These are phyloP conservation scores for Monosporascus sp. DNA, from an alignment of 2,329 filamentous ascomycete genomes.

Conservation along the genomic window DNA sequence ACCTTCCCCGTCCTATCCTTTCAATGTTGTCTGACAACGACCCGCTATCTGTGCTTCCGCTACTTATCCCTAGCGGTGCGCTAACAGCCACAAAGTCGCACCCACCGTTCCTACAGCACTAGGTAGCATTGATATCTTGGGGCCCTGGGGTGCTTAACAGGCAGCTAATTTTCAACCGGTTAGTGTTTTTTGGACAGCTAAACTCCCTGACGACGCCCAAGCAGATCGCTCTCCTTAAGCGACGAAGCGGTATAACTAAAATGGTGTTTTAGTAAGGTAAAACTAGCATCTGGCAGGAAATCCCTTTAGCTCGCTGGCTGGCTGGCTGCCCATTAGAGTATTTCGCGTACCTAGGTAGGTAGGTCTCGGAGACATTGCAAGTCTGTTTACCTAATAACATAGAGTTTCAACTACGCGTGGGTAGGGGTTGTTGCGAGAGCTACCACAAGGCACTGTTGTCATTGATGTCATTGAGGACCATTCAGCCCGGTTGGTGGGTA, in stretches of 20 bases:
- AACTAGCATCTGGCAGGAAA: too few species aligned
- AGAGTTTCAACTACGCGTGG: not conserved
- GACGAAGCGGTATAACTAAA: too few species aligned
- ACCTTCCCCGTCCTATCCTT: not conserved
- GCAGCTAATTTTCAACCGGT: too few species aligned
- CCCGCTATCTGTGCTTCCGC: not conserved
- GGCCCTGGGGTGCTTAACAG: too few species aligned
- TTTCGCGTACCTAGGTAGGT: not conserved
- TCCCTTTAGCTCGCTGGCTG: too few species aligned
- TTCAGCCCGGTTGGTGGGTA: not conserved
- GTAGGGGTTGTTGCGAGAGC: not conserved
- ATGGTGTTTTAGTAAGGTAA: too few species aligned
- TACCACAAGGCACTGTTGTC: not conserved
- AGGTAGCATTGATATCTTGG: not conserved
- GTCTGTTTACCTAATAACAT: not conserved
- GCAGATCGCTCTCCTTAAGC: too few species aligned
- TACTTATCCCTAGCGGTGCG: not conserved
- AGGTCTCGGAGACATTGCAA: too few species aligned
- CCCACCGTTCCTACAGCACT: not conserved
- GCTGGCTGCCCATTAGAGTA: not conserved
- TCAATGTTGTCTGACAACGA: not conserved
- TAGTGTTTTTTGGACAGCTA: too few species aligned
- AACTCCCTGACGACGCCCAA: too few species aligned
- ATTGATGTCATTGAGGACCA: too few species aligned
- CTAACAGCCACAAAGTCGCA: not conserved